These are phyloP conservation scores for Debaryomyces robertsiae DNA, from an alignment of 1,139 yeast genomes.

Conservation along the genomic window DNA sequence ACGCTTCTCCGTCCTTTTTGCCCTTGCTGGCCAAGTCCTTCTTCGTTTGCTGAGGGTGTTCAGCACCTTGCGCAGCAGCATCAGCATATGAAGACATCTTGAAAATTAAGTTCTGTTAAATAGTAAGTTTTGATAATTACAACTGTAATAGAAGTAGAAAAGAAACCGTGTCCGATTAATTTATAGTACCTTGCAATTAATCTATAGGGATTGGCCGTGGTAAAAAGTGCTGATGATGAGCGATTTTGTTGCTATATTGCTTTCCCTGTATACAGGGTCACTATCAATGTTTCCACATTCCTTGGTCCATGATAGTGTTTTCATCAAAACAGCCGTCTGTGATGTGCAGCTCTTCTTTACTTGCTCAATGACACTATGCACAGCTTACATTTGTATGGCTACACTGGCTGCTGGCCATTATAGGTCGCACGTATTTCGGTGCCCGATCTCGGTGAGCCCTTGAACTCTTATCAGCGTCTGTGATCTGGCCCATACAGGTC, in stretches of 20 bases:
- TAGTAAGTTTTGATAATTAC: conserved; percentile 1
- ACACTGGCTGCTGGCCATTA: no score
- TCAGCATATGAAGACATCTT: conserved; percentile 35
- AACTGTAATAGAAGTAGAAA: neutral
- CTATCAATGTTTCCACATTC: neutral
- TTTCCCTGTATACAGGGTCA: conserved; percentile 9
- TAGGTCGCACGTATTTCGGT: no score
- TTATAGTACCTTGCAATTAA: conserved; percentile 5
- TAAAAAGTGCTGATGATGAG: conserved; percentile 5
- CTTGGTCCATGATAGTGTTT: neutral
- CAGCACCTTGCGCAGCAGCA: conserved; percentile 39
- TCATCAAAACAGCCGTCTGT: neutral
- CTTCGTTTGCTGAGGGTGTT: conserved; percentile 28
- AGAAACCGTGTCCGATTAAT: conserved; percentile 1
- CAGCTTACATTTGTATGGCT: neutral
- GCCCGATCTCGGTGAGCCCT: neutral
- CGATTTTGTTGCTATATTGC: conserved; percentile 10
- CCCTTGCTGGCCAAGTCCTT: conserved; percentile 27
- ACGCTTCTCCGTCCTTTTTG: conserved; percentile 31
- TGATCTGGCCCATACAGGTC: neutral
- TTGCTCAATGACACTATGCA: no score
- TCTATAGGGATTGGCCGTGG: conserved; percentile 5
- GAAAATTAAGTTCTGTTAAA: neutral
- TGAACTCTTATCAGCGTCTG: conserved; percentile 3
- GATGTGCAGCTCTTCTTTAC: neutral